Evolutionary conservation across 2,329 filamentous ascomycete species (phyloP).

Genomic region (Pseudogymnoascus sp.): DNA sequence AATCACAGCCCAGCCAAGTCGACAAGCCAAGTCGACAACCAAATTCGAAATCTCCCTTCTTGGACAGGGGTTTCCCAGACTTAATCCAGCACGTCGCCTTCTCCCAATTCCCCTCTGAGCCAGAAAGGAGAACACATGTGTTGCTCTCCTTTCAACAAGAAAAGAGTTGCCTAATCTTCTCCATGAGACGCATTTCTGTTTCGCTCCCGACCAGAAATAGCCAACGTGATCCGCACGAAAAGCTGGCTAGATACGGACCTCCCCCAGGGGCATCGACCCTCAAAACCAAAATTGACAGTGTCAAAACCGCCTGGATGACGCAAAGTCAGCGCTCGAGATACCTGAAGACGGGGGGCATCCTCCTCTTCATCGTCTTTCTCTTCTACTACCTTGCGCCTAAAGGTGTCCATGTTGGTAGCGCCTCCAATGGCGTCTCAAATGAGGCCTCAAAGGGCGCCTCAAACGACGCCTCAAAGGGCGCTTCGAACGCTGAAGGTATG

Average conservation of each 20-base stretch:
- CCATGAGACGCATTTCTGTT: slow-evolving; percentile 60
- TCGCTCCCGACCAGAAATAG: slow-evolving; percentile 56
- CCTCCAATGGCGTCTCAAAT: slow-evolving; percentile 15
- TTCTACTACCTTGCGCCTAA: slow-evolving; percentile 58
- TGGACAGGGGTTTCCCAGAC: slow-evolving; percentile 4
- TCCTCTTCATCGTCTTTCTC: slow-evolving; percentile 51
- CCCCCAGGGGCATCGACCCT: slow-evolving; percentile 36
- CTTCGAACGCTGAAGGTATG: slow-evolving; percentile 19
- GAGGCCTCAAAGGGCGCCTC: neutral
- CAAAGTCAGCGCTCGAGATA: slow-evolving; percentile 60
- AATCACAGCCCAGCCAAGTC: slow-evolving; percentile 4
- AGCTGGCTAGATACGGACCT: slow-evolving; percentile 51
- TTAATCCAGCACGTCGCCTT: neutral
- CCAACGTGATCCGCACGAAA: slow-evolving; percentile 57
- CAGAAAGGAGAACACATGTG: slow-evolving; percentile 5
- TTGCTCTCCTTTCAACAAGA: slow-evolving; percentile 1
- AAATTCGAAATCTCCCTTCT: slow-evolving; percentile 7
- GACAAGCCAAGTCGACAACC: neutral
- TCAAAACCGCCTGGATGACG: slow-evolving; percentile 53
- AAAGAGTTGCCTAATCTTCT: slow-evolving; percentile 6
- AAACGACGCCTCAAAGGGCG: neutral
- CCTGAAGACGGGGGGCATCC: slow-evolving; percentile 57
- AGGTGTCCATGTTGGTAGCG: slow-evolving; percentile 28
- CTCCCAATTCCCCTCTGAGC: neutral
- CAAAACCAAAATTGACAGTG: slow-evolving; percentile 43